Conservation (phyloP, 176 grass and related monocot species). For the Microstegium vimineum region DNA sequence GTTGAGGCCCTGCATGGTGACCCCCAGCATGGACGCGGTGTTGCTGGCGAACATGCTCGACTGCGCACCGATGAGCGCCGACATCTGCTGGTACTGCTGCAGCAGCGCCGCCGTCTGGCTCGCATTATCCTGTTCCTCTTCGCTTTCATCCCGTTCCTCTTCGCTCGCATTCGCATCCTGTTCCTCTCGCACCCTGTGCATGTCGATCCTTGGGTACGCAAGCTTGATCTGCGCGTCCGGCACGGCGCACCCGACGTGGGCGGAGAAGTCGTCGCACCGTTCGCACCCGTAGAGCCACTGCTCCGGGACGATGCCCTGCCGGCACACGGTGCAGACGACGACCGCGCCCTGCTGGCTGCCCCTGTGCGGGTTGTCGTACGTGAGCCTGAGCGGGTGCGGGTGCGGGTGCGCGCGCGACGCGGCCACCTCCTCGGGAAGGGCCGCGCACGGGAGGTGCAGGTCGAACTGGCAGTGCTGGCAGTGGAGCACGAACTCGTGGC, state of each 20-base stretch:
- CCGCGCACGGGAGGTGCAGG: slow-evolving; percentile 38
- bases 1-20: neutral
- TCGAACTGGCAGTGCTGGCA: slow-evolving; percentile 23
- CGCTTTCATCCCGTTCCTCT: too few relatives aligned
- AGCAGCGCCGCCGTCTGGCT: neutral
- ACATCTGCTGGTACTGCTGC: slow-evolving; percentile 28
- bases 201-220: neutral
- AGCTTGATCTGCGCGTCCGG: neutral
- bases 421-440: neutral
- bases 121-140: too few relatives aligned
- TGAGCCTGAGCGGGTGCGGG: neutral
- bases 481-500: slow-evolving; percentile 18
- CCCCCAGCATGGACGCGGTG: neutral
- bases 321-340: neutral
- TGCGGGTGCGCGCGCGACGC: neutral
- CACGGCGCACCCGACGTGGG: slow-evolving; percentile 17
- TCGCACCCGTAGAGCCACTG: slow-evolving; percentile 22
- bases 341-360: neutral
- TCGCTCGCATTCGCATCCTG: too few relatives aligned
- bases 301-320: neutral
- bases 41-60: slow-evolving; percentile 9
- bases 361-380: neutral
- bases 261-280: neutral
- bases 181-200: neutral
- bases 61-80: neutral